Percentiles rank a stretch among this genome's conserved stretches.
These are phyloP conservation scores for Esteya vermicola DNA, from an alignment of 2,329 filamentous ascomycete species.

Conservation along the genomic window DNA sequence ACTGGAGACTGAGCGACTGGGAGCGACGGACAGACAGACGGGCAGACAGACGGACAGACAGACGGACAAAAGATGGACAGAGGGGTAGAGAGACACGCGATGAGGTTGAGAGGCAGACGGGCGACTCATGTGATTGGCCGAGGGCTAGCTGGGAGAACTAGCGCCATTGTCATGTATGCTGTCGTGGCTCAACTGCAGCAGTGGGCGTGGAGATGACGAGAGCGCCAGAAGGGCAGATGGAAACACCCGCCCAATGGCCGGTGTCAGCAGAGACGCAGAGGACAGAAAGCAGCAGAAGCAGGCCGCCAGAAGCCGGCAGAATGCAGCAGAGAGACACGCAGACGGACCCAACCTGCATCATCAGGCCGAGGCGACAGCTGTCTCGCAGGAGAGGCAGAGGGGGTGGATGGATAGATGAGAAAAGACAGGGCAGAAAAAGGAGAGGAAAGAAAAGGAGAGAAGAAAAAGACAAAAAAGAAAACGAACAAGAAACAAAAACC, in stretches of 20 bases:
- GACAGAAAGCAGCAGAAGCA: not conserved
- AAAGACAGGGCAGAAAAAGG: not conserved
- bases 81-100: too few relatives aligned
- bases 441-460: not conserved
- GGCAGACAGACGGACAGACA: too few relatives aligned
- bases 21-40: not conserved
- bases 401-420: not conserved
- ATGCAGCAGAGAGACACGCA: not conserved
- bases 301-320: not conserved
- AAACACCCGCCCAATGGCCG: constrained; percentile 1
- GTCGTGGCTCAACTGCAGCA: constrained; percentile 11
- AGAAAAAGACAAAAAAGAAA: not conserved
- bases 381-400: too few relatives aligned
- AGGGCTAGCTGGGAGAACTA: too few relatives aligned
- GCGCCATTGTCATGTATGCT: constrained; percentile 4
- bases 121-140: too few relatives aligned
- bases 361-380: too few relatives aligned
- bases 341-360: too few relatives aligned
- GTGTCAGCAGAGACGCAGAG: not conserved
- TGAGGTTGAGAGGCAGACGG: too few relatives aligned
- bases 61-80: too few relatives aligned
- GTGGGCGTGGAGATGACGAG: too few relatives aligned
- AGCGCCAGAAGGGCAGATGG: not conserved
- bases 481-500: not conserved
- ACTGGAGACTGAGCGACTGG: not conserved